A percentile compares a stretch with the other conserved stretches of the same genome.
Evolutionary conservation across 495 filamentous ascomycete genomes (phyloP).

Genomic region (Sordaria brevicollis): DNA sequence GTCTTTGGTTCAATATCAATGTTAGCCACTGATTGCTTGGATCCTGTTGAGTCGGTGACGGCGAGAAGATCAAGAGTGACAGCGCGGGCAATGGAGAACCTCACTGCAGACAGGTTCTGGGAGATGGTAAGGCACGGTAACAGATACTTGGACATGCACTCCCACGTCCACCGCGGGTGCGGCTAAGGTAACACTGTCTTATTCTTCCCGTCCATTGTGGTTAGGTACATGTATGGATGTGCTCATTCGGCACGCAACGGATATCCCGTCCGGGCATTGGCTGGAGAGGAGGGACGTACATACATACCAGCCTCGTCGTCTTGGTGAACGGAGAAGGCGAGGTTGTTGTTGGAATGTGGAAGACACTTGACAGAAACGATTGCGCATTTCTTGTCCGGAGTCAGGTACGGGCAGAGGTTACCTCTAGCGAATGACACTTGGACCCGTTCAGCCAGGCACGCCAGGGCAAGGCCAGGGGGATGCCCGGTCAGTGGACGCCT

Average conservation of each 20-base stretch:
- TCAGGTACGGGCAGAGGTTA: neutral
- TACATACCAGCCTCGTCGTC: constrained; percentile 26
- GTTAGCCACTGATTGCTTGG: neutral
- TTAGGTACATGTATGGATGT: neutral
- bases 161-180: neutral
- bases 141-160: neutral
- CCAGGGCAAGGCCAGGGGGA: neutral
- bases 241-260: neutral
- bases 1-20: neutral
- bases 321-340: constrained; percentile 19
- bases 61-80: neutral
- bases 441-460: neutral
- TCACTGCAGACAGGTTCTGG: neutral
- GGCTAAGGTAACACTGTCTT: neutral
- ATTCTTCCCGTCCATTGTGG: neutral
- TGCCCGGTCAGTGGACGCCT: neutral
- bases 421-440: neutral
- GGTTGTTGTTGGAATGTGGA: constrained; percentile 20
- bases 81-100: neutral
- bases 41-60: neutral
- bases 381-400: constrained; percentile 27
- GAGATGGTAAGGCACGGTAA: neutral
- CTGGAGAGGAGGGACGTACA: neutral
- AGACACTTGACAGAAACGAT: constrained; percentile 26
- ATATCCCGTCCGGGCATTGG: neutral